phyloP scores from a whole-genome alignment of 805 yeast species.

The Groenewaldozyma salmanticensis region DNA sequence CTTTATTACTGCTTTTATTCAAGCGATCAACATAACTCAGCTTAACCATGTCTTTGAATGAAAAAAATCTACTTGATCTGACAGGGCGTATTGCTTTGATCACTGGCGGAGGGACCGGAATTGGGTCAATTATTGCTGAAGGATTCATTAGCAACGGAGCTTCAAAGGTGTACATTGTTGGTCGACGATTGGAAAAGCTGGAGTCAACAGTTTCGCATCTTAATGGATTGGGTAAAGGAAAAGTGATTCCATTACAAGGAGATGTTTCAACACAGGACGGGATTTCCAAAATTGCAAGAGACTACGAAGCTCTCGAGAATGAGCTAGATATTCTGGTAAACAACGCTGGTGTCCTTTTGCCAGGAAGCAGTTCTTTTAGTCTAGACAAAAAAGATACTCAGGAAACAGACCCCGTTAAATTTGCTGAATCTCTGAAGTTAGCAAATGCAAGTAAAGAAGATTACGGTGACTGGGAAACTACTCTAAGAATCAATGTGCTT shows the following conservation, averaged over 20 bases:
- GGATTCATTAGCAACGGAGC: constrained; percentile 70
- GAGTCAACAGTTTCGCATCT: constrained; percentile 32
- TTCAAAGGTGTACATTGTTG: constrained; percentile 45
- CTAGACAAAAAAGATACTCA: too few relatives aligned
- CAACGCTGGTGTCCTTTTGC: constrained; percentile 25
- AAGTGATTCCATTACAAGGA: constrained; percentile 9
- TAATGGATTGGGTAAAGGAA: constrained; percentile 7
- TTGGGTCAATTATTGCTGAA: constrained; percentile 60
- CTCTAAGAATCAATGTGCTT: constrained; percentile 7
- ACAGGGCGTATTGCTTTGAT: constrained; percentile 64
- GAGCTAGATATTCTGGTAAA: constrained; percentile 26
- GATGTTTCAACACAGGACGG: constrained; percentile 7
- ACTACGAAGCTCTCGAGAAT: constrained; percentile 1
- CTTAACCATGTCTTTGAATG: too few relatives aligned
- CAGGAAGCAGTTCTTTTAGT: too few relatives aligned
- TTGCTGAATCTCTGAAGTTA: constrained; percentile 7
- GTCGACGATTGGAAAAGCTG: constrained; percentile 44
- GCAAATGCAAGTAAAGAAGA: too few relatives aligned
- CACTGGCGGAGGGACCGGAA: constrained; percentile 70
- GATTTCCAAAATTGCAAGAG: not conserved
- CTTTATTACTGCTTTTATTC: too few relatives aligned
- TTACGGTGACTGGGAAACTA: constrained; percentile 10
- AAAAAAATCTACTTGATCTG: constrained; percentile 52
- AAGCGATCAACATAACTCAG: too few relatives aligned
- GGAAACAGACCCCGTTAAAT: not conserved